Evolutionary conservation across 1,284 basidiomycete genomes (phyloP).

Genomic region (Cutaneotrichosporon spelunceum): DNA sequence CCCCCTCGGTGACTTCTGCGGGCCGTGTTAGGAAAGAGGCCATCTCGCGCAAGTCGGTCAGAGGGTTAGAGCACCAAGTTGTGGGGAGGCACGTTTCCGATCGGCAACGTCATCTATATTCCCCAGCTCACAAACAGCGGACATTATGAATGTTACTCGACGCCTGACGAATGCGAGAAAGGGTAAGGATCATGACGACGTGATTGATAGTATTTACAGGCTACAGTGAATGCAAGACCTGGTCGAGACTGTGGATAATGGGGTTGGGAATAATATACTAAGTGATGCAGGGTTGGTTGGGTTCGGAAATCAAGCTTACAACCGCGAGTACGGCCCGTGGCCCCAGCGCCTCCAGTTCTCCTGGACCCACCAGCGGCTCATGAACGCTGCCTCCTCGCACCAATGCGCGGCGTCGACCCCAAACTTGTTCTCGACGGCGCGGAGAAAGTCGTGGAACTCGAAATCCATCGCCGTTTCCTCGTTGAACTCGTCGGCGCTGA

Average conservation of each 20-base stretch:
- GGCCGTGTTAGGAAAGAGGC: no score
- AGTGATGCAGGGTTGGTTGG: background rate
- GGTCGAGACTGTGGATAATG: background rate
- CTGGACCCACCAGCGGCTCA: constrained; percentile 13
- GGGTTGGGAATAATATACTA: background rate
- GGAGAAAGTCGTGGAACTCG: constrained; percentile 9
- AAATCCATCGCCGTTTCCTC: background rate
- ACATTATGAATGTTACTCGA: background rate
- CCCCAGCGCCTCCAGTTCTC: constrained; percentile 13
- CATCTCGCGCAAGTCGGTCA: no score
- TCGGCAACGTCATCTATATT: no score
- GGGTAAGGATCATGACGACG: background rate
- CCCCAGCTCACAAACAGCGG: background rate
- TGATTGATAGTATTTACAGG: background rate
- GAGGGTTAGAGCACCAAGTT: no score
- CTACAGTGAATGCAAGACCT: background rate
- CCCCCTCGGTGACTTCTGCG: no score
- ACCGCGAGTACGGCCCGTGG: constrained; percentile 1
- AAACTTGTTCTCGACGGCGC: background rate
- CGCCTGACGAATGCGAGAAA: background rate
- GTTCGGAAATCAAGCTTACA: background rate
- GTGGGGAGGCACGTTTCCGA: no score
- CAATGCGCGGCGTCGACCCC: constrained; percentile 12
- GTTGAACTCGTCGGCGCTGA: constrained; percentile 1
- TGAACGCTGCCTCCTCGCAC: constrained; percentile 12